These are phyloP conservation scores for Russula earlei DNA, from an alignment of 768 basidiomycete species.

Conservation along the genomic window DNA sequence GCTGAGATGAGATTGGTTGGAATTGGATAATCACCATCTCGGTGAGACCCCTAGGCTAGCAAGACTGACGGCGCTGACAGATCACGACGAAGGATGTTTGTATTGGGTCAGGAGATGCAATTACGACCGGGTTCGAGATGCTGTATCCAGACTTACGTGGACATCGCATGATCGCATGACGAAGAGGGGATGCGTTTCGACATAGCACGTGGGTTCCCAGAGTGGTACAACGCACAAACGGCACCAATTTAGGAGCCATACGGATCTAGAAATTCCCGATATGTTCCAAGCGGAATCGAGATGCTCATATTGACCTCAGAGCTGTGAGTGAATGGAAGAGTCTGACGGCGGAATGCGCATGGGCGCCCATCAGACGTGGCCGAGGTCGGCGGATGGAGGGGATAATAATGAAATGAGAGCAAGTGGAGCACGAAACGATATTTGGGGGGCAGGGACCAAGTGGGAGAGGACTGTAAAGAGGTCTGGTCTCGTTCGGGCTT, in stretches of 20 bases:
- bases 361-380: constrained; percentile 5
- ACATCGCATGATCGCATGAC: background rate
- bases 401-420: too few species aligned
- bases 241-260: background rate
- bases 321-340: constrained; percentile 5
- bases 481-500: background rate
- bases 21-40: too few species aligned
- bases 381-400: background rate
- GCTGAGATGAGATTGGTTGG: too few species aligned
- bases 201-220: constrained; percentile 1
- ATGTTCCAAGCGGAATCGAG: background rate
- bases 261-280: background rate
- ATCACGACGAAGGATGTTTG: background rate
- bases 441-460: background rate
- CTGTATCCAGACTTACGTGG: background rate
- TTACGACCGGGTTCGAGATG: background rate
- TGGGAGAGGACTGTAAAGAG: background rate
- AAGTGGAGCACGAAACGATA: background rate
- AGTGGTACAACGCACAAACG: constrained; percentile 1
- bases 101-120: background rate
- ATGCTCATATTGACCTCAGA: background rate
- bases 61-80: too few species aligned
- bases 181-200: background rate
- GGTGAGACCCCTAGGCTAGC: too few species aligned
- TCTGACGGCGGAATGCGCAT: background rate